phyloP scores from a whole-genome alignment of 1,284 basidiomycete species.

The Gomphus bonarii region DNA sequence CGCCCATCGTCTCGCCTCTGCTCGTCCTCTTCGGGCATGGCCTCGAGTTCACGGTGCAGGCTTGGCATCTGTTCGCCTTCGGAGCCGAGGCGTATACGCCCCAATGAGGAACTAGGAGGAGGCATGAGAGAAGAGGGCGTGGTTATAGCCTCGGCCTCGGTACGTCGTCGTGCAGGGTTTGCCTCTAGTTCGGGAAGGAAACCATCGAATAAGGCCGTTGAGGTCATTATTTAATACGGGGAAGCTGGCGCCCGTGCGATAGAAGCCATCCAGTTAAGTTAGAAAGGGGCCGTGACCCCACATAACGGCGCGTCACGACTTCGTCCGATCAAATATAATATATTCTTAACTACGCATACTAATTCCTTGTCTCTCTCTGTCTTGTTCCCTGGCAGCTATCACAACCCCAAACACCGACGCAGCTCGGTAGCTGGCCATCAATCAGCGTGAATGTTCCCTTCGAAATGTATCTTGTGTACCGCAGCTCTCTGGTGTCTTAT shows the following conservation, averaged over 20 bases:
- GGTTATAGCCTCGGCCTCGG: background rate
- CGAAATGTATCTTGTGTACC: too few relatives aligned
- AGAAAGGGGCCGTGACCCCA: too few relatives aligned
- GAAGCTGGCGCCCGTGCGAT: background rate
- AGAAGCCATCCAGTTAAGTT: background rate
- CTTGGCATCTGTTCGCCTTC: background rate
- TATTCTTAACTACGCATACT: too few relatives aligned
- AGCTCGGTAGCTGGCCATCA: too few relatives aligned
- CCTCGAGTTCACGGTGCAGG: background rate
- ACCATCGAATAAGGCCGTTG: conserved; percentile 1
- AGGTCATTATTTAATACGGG: background rate
- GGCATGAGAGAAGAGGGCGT: background rate
- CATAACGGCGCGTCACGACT: too few relatives aligned
- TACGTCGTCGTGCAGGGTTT: background rate
- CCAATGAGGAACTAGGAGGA: background rate
- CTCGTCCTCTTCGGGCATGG: conserved; percentile 1
- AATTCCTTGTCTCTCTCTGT: too few relatives aligned
- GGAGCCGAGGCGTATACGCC: background rate
- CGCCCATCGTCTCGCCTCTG: background rate
- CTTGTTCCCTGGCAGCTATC: too few relatives aligned
- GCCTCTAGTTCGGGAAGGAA: background rate
- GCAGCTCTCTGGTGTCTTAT: too few relatives aligned
- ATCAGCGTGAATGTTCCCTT: too few relatives aligned
- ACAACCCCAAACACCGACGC: too few relatives aligned
- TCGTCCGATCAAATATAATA: too few relatives aligned